Evolutionary conservation across 192 early-diverging fungal species (phyloP), one percentile per base, ranked within the genome.

Genomic region (Helicostylum pulchrum): DNA sequence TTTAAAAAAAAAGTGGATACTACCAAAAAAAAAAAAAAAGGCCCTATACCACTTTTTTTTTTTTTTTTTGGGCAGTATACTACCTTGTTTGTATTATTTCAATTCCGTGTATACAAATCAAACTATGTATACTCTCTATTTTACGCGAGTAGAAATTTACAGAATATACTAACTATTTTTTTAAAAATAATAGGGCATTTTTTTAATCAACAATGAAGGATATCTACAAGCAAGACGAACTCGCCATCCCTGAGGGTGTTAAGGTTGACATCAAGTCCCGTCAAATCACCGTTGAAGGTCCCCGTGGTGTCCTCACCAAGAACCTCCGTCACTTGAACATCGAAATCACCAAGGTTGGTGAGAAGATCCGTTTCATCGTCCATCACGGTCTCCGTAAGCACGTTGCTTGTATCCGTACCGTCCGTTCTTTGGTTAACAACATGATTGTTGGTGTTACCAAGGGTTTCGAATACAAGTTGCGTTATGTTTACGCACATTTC

Each of bases 391-490:
- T 79, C 74, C 92, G 94, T 77, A 97, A 99, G 91, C 95, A 99
- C 86, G 80, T 94, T 76, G 95, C 95, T 62, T 95, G 94, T 86
- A 94, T 99, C 83, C 93, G 95, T 70, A 99, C 96, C 61, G 89
- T 99, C 64, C 87, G 90, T 78, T 93, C 93, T 71, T 88, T 92
- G 83, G 94, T 97, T 73, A 78, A 88, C 80, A 99, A 99, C 90
- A 88, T 99, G 89, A 96, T 97, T 85, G 91, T 80, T 60, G 95
- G 95, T 78, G 94, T 97, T 60, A 99, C 96, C 81, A 93, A 96
- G 82, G 96, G 96, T 51, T 99, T 88, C 86, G 86, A 95, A 85
- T 99, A 99, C 89, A 96, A 95, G 89, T 92, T 99, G 90, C 92
- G 95, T 70, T 96, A 91, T 77, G 96, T 97, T 62, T 95, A 95